These are phyloP conservation scores for Wallacemonas collosoma DNA, from an alignment of 208 protist genomes.

Conservation along the genomic window DNA sequence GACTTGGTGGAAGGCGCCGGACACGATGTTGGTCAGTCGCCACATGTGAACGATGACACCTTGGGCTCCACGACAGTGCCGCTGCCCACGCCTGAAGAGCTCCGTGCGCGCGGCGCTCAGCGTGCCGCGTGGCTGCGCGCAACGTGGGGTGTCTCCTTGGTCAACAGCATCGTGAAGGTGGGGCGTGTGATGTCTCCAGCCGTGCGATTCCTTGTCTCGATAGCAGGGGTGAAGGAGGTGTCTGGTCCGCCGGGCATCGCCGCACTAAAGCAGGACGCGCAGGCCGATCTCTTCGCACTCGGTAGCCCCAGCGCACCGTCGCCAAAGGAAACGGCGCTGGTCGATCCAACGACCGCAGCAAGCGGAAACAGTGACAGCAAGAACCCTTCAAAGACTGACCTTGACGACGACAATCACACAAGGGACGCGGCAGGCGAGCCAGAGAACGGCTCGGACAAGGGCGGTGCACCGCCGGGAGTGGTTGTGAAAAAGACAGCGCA, in stretches of 20 bases:
- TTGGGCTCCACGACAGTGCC: neutral
- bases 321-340: neutral
- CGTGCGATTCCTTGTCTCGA: slow-evolving; percentile 52
- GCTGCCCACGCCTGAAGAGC: slow-evolving; percentile 7
- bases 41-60: neutral
- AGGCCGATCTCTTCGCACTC: slow-evolving; percentile 48
- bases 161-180: slow-evolving; percentile 46
- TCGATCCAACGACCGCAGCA: neutral
- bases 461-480: too few species aligned
- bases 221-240: slow-evolving; percentile 42
- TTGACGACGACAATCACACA: neutral
- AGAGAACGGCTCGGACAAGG: neutral
- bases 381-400: slow-evolving; percentile 11
- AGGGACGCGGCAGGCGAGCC: neutral
- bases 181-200: slow-evolving; percentile 48
- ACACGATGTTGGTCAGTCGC: slow-evolving; percentile 9
- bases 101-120: slow-evolving; percentile 23
- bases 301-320: slow-evolving; percentile 20
- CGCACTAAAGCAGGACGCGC: slow-evolving; percentile 55
- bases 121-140: slow-evolving; percentile 37
- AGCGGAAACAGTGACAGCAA: neutral
- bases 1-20: slow-evolving; percentile 5
- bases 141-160: slow-evolving; percentile 61
- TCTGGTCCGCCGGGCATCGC: slow-evolving; percentile 43
- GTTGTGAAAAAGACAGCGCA: neutral